Evolutionary conservation across 371 early-diverging fungal species (phyloP), one percentile per base, ranked within the genome.

Genomic region (Dichotomocladium elegans): DNA sequence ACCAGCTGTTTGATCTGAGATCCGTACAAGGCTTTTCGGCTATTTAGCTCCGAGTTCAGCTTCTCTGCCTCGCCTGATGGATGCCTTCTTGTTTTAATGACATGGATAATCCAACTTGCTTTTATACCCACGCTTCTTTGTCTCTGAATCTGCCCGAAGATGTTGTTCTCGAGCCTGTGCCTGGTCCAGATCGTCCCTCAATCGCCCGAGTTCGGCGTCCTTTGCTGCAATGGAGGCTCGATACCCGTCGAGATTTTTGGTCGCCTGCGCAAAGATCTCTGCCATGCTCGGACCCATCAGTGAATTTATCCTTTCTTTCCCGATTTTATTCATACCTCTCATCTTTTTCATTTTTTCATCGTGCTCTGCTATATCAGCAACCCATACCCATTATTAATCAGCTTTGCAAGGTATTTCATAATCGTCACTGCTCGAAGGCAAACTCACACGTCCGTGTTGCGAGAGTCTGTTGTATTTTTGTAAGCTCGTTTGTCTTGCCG

Each of bases 261-360:
- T 80, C 25, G 83, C 82, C 30, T 78, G 82, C 5, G 78, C 81
- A 63, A 85, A 85, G 9, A 85, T 81, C 21, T 70, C 77, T 75
- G 15, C 27, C 19, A 1, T 25, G 35, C 37, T 21, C 41, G 8
- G 35, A 46, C 43, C 31, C 25, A 27, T 15, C 15, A 37, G 31
- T 0, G 0, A 29, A 45, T 22, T 22, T 5, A n/a, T 34, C 17
- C 1, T 31, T 40, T 29, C 17, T 49, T 14, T 4, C 40, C 15
- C 12, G 12, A 25, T 15, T 3, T 17, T 26, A 4, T 35, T 2
- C 15, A 17, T 70, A 77, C 77, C 77, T 64, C 72, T 50, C 78
- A 77, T 77, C 49, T 68, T 61, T 41, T 70, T 73, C 19, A 74
- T 25, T 37, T 74, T 77, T 6, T 66, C 68, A 40, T 73, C 72